Conservation (phyloP, 2,329 filamentous ascomycete species). For the Decorospora gaudefroyi region DNA sequence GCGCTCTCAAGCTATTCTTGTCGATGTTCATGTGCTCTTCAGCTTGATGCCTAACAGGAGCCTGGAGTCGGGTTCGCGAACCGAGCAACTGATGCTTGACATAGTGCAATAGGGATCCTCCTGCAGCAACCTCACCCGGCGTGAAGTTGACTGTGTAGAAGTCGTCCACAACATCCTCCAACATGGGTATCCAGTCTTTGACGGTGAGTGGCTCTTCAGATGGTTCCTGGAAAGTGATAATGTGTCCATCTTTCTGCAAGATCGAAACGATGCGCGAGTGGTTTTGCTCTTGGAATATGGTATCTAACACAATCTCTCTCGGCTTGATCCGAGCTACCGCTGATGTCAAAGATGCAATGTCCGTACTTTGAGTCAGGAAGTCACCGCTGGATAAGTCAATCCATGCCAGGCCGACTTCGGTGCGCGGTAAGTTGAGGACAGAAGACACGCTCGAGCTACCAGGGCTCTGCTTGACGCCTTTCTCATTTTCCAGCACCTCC, state of each 20-base stretch:
- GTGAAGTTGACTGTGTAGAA: constrained; percentile 64
- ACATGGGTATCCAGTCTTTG: constrained; percentile 72
- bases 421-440: constrained; percentile 47
- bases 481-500: constrained; percentile 30
- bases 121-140: constrained; percentile 71
- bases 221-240: constrained; percentile 71
- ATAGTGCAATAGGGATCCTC: constrained; percentile 81
- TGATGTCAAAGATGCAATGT: constrained; percentile 73
- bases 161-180: constrained; percentile 71
- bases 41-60: constrained; percentile 73
- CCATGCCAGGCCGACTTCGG: constrained; percentile 80
- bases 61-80: constrained; percentile 77
- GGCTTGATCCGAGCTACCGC: constrained; percentile 81
- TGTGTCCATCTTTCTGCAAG: constrained; percentile 74
- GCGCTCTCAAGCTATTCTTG: constrained; percentile 82
- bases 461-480: constrained; percentile 31
- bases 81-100: constrained; percentile 78
- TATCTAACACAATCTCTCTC: constrained; percentile 79
- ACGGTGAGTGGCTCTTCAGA: constrained; percentile 54
- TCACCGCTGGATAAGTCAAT: constrained; percentile 92
- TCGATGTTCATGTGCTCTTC: constrained; percentile 88
- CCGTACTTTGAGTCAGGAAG: constrained; percentile 82
- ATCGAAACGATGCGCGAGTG: constrained; percentile 65
- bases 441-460: constrained; percentile 39
- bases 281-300: constrained; percentile 58